Evolutionary conservation across 495 filamentous ascomycete genomes (phyloP).

Genomic region (Neurospora discreta): DNA sequence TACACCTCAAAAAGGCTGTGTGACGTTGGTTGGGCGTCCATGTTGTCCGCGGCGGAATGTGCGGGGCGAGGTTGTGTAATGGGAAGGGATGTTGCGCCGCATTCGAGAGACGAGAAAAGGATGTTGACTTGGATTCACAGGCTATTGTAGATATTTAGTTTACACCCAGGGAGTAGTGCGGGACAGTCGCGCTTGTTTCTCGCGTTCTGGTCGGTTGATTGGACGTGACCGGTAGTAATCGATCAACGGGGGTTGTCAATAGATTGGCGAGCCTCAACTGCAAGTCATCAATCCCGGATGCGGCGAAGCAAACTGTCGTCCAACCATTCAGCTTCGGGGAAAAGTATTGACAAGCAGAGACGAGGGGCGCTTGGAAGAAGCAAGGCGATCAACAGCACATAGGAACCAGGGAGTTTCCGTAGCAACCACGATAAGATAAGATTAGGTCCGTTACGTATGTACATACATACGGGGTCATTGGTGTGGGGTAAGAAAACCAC

Average conservation of each 20-base stretch:
- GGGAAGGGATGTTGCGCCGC: neutral
- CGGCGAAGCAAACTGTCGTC: neutral
- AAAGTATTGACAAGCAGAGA: neutral
- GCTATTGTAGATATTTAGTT: too few relatives aligned
- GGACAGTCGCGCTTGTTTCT: neutral
- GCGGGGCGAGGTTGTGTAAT: neutral
- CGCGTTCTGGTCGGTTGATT: neutral
- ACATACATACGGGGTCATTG: neutral
- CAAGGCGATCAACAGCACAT: neutral
- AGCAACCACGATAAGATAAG: neutral
- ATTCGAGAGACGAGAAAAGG: neutral
- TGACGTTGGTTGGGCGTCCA: neutral
- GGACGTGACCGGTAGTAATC: neutral
- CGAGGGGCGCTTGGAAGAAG: neutral
- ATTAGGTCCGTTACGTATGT: neutral
- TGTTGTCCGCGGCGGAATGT: neutral
- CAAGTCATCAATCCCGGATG: neutral
- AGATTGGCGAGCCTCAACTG: neutral
- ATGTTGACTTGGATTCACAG: neutral
- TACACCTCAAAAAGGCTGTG: conserved; percentile 79
- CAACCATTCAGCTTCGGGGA: neutral
- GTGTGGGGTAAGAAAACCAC: neutral
- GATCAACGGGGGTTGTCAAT: neutral
- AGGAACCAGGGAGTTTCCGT: neutral
- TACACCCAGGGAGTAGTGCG: too few relatives aligned